Evolutionary conservation across 306 rosid genomes (phyloP), one percentile per base, ranked within the genome.

Genomic region (Cicer bijugum): DNA sequence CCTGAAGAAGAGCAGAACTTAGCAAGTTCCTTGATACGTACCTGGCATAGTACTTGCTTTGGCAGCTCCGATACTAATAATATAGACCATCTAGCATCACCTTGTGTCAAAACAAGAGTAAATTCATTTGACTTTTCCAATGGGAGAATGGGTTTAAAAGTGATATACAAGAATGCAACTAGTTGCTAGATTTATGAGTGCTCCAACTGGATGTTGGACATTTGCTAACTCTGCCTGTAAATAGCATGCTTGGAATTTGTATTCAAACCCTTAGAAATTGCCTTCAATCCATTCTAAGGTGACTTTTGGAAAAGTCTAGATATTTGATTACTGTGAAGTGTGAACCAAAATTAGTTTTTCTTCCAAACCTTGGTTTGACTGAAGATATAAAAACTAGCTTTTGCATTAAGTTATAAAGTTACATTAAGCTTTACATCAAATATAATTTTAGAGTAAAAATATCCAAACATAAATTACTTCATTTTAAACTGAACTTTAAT

Each of bases 131-230:
- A 39, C 14, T 45, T 9, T 59, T 59, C 55, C 37, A 51, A 46
- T 46, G 4, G 43, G 70, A 28, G 9, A 45, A 72, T 45, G 28
- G 62, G 42, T 57, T 55, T 56, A 60, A 59, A 77, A 59, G 15
- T 47, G 70, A 39, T 40, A 48, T 59, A 19, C 45, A 47, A 59
- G 68, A 38, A n/a, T 40, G 51, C 61, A 77, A 47, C 43, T 59
- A 58, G 56, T 48, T 50, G 23, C 20, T 67, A 57, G 8, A 45
- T 17, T 68, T 35, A 48, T 14, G 35, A 68, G 53, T 56, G 52
- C 39, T 67, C 53, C 60, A 17, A 57, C 56, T 69, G 15, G 15
- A 52, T 48, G 70, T 69, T 39, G 48, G 53, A 58, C 63, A 47
- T 14, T 46, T 50, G n/a, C 69, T 12, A 28, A 15, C 11, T 17